A percentile compares a stretch with the other conserved stretches of the same genome.
Evolutionary conservation across 2,329 filamentous ascomycete genomes (phyloP).

Genomic region (Rutstroemia sp.): DNA sequence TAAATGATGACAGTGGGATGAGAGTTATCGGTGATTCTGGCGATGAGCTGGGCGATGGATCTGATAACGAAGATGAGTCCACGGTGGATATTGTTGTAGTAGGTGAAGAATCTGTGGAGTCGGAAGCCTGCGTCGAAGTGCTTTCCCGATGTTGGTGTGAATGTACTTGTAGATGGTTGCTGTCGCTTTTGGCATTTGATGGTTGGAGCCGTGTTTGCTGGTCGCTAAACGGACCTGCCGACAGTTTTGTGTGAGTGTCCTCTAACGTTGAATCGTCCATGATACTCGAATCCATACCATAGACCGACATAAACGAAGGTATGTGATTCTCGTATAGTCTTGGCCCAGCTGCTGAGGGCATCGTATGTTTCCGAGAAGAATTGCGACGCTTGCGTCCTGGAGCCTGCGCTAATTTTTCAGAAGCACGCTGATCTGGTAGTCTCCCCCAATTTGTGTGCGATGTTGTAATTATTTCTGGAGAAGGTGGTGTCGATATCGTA

Average conservation of each 20-base stretch:
- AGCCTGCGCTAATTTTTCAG: conserved; percentile 12
- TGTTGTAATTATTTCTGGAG: conserved; percentile 14
- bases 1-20: conserved; percentile 62
- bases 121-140: conserved; percentile 69
- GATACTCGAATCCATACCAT: conserved; percentile 48
- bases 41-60: conserved; percentile 85
- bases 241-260: conserved; percentile 17
- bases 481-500: conserved; percentile 14
- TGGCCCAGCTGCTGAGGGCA: conserved; percentile 55
- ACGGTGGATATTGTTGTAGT: conserved; percentile 91
- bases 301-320: conserved; percentile 71
- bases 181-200: conserved; percentile 9
- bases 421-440: not conserved
- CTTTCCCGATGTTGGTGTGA: conserved; percentile 66
- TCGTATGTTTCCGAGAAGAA: conserved; percentile 31
- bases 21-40: conserved; percentile 81
- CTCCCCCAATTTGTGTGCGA: conserved; percentile 4
- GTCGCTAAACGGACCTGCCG: conserved; percentile 13
- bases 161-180: conserved; percentile 20
- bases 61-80: conserved; percentile 82
- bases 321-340: conserved; percentile 62
- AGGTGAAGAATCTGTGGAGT: conserved; percentile 88
- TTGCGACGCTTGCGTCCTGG: conserved; percentile 13
- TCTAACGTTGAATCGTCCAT: conserved; percentile 19
- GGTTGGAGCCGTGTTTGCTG: conserved; percentile 9